These are phyloP conservation scores for Jaltomata sinuosa DNA, from an alignment of 257 asterid genomes.

Conservation along the genomic window DNA sequence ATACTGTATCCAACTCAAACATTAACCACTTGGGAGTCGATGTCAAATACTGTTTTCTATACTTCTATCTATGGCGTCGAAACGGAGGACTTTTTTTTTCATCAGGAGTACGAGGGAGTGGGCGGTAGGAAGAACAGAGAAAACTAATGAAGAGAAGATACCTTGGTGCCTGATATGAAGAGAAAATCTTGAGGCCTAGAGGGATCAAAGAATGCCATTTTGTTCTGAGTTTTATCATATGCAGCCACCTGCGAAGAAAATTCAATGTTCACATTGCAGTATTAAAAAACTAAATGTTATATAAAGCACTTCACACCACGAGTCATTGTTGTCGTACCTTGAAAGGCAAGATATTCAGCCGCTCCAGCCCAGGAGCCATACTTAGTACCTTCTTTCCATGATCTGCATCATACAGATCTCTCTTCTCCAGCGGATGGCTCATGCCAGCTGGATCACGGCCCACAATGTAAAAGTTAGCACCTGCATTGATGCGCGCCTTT, in stretches of 20 bases:
- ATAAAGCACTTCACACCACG: background rate
- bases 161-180: constrained; percentile 97
- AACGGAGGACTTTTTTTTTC: background rate
- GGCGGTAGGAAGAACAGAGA: background rate
- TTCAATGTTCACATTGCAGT: background rate
- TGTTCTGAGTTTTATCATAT: constrained; percentile 68
- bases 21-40: background rate
- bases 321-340: constrained; percentile 31
- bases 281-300: background rate
- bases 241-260: constrained; percentile 74
- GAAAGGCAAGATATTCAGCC: constrained; percentile 83
- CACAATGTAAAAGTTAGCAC: constrained; percentile 87
- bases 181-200: constrained; percentile 81
- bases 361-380: constrained; percentile 94
- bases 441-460: constrained; percentile 97
- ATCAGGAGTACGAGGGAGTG: background rate
- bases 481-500: constrained; percentile 93
- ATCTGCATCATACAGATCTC: constrained; percentile 94
- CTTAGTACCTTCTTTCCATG: constrained; percentile 93
- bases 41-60: background rate
- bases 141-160: background rate
- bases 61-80: background rate
- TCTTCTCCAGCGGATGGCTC: constrained; percentile 81
- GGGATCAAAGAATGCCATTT: constrained; percentile 97
- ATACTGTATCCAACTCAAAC: background rate